Evolutionary conservation across 345 rosid species (phyloP), one percentile per base, ranked within the genome.

Genomic region (Populus alba): DNA sequence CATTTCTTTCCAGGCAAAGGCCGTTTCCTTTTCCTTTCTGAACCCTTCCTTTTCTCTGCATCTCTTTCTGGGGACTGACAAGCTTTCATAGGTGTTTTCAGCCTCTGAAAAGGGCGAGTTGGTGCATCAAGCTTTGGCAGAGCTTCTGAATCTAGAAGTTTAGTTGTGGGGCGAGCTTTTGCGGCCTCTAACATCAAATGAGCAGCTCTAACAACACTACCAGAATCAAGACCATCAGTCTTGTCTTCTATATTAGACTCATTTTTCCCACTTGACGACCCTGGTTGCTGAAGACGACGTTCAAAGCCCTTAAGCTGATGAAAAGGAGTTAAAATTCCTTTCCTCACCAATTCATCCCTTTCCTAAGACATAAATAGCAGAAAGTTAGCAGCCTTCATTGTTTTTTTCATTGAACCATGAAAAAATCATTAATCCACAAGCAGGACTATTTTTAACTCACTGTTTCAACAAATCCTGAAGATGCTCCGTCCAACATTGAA

Each of bases 251-350:
- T 86, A 81, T 71, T 84, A 31, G 90, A 83, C 62, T 75, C 73
- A 63, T 70, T 79, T 68, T 8, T 33, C n/a, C 71, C 49, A 80
- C 81, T 72, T 72, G 97, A 90, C 39, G 84, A 61, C 73, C 87
- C 90, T 72, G 91, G 87, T 74, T 87, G 92, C 88, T 89, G 94
- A 82, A 96, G 89, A 37, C 91, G 75, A 38, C 97, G 97, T 78
- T 96, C 99, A 85, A 87, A 96, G 67, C 98, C 98, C 85, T 92
- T 87, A 25, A 96, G 97, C 89, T 87, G 87, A 83, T 94, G 97
- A 87, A 96, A 96, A 51, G 97, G 99, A 85, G 99, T 96, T 79
- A 96, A 89, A 68, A 96, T 85, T 80, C 98, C 98, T 86, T 94
- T 96, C 67, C 98, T 90, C 55, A 96, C 94, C 90, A 96, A 77